Base-by-base conservation (phyloP, 2,329 filamentous ascomycete genomes). In the Truncatella angustata region DNA sequence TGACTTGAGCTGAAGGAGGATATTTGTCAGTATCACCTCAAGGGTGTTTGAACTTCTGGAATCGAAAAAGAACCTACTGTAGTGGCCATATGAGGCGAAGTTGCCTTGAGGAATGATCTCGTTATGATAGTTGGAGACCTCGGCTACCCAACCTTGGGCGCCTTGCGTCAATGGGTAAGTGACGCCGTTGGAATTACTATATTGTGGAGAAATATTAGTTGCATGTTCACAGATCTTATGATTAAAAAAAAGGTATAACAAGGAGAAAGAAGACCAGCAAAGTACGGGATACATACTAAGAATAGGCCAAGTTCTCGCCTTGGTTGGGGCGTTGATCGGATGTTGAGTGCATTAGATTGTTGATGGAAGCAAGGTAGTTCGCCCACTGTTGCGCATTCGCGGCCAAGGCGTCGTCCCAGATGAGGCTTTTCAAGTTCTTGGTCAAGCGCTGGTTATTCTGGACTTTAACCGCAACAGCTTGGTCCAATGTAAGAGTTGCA, bases 1-100 rank as follows among this genome's bases (percentile, higher is more conserved):
- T 58, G 24, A 53, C 54, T 49, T 70, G 65, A 26, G 68, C 40
- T 44, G 40, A 7, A 16, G 9, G 24, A 10, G 14, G 20, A n/a
- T n/a, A n/a, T n/a, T n/a, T n/a, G n/a, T n/a, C n/a, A n/a, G n/a
- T 5, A n/a, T 44, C 5, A 44, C 21, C 4, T 24, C 24, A 42
- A 12, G 1, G 16, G 16, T 4, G 21, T 23, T 16, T 21, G 3
- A 28, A 14, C 11, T 6, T 23, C 6, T 4, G 18, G 16, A 30
- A 24, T 10, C 24, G 24, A 14, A 12, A 24, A n/a, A 16, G 4
- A 10, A 18, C 40, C 28, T 16, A 44, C 40, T 52, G 51, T 53
- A 56, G 47, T 51, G 53, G 12, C 53, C 53, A 10, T 54, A 54
- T 5, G 34, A n/a, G 7, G 36, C 45, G 35, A 54, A 54, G 39